Evolutionary conservation across 805 yeast genomes (phyloP), one percentile per base, ranked within the genome.

Genomic region (Metschnikowia hibisci): DNA sequence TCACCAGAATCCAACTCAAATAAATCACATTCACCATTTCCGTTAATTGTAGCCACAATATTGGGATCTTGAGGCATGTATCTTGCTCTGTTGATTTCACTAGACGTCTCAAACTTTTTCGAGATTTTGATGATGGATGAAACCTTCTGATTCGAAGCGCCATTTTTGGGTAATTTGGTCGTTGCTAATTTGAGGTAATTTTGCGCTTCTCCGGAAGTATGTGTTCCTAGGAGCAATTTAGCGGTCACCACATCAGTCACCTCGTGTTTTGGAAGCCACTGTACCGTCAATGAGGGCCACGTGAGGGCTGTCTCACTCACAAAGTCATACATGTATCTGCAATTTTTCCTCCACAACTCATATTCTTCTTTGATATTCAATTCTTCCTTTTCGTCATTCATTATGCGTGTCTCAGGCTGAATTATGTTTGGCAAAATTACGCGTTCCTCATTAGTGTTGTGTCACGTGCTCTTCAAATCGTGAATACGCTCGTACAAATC

Each of bases 271-370:
- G 89, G 90, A 6, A 83, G 60, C 90, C 93, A 86, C 61, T 86
- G 87, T 4, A 84, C 74, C 1, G 91, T 82, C 39, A 86, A 67
- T 2, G 90, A 81, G 2, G 95, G 95, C 95, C 95, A 86, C 10
- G 82, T 77, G 34, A 86, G 64, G 2, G 84, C 87, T 0, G 91
- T 83, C 56, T 86, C 93, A 38, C 84, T 79, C 26, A 86, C 87
- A 58, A 82, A 85, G 54, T 85, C 89, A 52, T 86, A 86, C 93
- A 86, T 84, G 53, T 74, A 80, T 10, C 86, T 82, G 51, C 90
- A 85, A 55, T 84, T 86, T 56, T 84, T 79, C 46, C 87, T 74
- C 95, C 95, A 86, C 48, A 85, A 61, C 46, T 82, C 80, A 57
- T 86, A 85, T 58, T 86, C 95, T 51, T 78, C 82, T 47, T 77